A percentile compares a stretch with the other conserved stretches of the same genome.
These are phyloP conservation scores for Saccharomycopsis oosterbeekiorum DNA, from an alignment of 805 yeast species.

Conservation along the genomic window DNA sequence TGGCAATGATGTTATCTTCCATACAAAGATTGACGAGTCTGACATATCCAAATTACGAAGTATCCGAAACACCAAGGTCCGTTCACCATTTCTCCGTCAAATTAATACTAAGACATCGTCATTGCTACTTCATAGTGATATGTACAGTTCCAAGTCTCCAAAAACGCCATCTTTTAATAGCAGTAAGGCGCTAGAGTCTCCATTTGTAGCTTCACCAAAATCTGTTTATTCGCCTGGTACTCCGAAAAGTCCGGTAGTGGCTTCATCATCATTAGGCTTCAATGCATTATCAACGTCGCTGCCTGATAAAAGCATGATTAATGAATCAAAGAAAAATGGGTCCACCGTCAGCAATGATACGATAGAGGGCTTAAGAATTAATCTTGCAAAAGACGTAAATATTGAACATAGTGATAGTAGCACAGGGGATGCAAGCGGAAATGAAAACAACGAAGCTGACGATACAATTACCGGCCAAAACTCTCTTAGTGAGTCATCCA, in stretches of 20 bases:
- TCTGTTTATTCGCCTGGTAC: not conserved
- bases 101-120: not conserved
- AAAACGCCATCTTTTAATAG: not conserved
- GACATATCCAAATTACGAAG: slow-evolving; percentile 3
- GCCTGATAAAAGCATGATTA: not conserved
- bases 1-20: not conserved
- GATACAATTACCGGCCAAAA: not conserved
- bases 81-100: slow-evolving; percentile 21
- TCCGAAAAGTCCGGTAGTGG: not conserved
- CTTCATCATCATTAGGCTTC: not conserved
- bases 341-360: not conserved
- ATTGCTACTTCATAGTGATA: not conserved
- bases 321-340: not conserved
- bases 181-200: not conserved
- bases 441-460: slow-evolving; percentile 2
- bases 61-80: slow-evolving; percentile 18
- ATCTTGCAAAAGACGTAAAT: not conserved
- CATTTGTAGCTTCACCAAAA: not conserved
- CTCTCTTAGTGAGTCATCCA: too few species aligned
- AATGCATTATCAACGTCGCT: not conserved
- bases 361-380: not conserved
- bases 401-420: slow-evolving; percentile 5
- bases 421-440: slow-evolving; percentile 18
- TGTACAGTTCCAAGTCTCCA: not conserved
- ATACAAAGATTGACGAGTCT: not conserved